Percentiles rank a stretch among this genome's conserved stretches.
phyloP scores from a whole-genome alignment of 2,329 filamentous ascomycete genomes.

The Xylariales sp. region DNA sequence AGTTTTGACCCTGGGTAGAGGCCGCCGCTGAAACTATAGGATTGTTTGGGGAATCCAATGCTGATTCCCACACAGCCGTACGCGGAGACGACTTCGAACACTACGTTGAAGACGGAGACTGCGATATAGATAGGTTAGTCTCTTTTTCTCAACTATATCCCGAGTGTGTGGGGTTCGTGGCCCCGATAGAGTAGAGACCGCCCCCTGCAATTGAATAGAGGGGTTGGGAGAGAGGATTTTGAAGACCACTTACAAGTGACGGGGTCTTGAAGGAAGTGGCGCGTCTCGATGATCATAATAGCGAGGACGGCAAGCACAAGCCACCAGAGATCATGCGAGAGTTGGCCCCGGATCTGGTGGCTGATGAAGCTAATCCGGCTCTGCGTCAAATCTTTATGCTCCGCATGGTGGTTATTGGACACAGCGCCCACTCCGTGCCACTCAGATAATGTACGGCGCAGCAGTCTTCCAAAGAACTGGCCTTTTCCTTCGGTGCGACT shows the following conservation, averaged over 20 bases:
- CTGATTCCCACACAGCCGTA: conserved; percentile 71
- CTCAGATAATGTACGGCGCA: conserved; percentile 42
- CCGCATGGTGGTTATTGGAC: conserved; percentile 25
- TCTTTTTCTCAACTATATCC: not conserved
- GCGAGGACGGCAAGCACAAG: conserved; percentile 69
- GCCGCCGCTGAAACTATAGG: conserved; percentile 66
- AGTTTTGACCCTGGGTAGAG: conserved; percentile 67
- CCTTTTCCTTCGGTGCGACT: conserved; percentile 32
- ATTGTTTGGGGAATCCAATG: conserved; percentile 62
- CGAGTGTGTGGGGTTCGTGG: not conserved
- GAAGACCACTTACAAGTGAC: conserved; percentile 51
- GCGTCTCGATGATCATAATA: conserved; percentile 68
- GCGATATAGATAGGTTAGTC: not conserved
- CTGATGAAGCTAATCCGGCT: conserved; percentile 63
- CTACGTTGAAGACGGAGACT: conserved; percentile 67
- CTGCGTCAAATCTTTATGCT: conserved; percentile 37
- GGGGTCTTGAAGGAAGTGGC: conserved; percentile 63
- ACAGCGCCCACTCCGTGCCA: conserved; percentile 48
- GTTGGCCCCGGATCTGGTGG: conserved; percentile 68
- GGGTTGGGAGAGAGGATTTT: no score
- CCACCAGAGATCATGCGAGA: conserved; percentile 75
- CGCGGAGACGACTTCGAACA: conserved; percentile 66
- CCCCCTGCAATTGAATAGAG: not conserved
- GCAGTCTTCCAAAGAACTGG: conserved; percentile 38
- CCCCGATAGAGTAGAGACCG: not conserved